phyloP scores from a whole-genome alignment of 176 grass and related monocot genomes.

The Triticum turgidum region DNA sequence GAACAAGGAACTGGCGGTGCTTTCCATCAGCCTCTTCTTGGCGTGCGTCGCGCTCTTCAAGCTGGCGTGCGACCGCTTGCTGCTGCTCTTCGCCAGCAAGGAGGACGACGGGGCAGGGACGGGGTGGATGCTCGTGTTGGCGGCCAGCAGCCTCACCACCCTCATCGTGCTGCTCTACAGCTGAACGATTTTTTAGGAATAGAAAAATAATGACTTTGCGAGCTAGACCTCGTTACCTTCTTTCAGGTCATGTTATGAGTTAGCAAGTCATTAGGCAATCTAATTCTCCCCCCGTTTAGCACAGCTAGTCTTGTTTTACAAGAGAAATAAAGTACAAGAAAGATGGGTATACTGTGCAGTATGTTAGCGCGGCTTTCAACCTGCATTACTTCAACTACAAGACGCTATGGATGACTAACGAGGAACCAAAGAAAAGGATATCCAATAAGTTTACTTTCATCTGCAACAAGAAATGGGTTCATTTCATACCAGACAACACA shows the following conservation, averaged over 20 bases:
- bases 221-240: background rate
- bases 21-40: conserved; percentile 68
- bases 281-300: background rate
- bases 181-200: background rate
- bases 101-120: conserved; percentile 31
- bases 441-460: background rate
- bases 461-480: background rate
- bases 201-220: background rate
- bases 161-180: conserved; percentile 61
- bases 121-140: conserved; percentile 61
- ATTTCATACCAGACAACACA: conserved; percentile 15
- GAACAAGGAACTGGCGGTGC: conserved; percentile 64
- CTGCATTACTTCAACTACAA: background rate
- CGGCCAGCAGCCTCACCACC: conserved; percentile 59
- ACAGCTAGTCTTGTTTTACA: conserved; percentile 5
- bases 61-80: conserved; percentile 50
- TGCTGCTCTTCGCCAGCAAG: conserved; percentile 31
- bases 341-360: background rate
- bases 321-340: background rate
- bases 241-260: background rate
- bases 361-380: background rate
- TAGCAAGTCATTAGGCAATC: background rate
- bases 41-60: conserved; percentile 67
- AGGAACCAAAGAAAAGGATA: background rate
- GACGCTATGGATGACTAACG: background rate